Percentiles rank a stretch among this genome's conserved stretches.
Evolutionary conservation across 805 yeast genomes (phyloP).

Genomic region (Nakazawaea peltata): DNA sequence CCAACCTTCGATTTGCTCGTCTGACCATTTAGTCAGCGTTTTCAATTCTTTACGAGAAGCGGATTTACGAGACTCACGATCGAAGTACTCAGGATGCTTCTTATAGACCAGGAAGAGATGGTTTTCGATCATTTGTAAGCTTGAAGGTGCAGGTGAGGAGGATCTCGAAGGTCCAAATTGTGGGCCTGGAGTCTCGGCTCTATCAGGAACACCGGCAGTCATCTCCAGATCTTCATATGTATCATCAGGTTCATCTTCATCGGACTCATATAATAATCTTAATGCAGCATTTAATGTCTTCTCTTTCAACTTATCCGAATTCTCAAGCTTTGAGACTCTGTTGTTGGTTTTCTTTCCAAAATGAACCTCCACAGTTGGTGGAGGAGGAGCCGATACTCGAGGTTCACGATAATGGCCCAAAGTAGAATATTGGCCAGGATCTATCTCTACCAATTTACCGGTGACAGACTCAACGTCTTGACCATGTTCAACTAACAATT

Average conservation of each 20-base stretch:
- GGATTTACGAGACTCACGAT: constrained; percentile 41
- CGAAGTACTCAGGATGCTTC: constrained; percentile 40
- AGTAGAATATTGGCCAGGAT: constrained; percentile 35
- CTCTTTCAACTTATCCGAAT: constrained; percentile 36
- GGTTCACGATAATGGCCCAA: constrained; percentile 24
- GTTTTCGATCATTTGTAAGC: constrained; percentile 43
- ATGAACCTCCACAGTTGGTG: constrained; percentile 17
- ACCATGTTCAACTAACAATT: constrained; percentile 38
- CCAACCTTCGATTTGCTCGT: constrained; percentile 95
- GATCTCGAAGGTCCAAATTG: constrained; percentile 12
- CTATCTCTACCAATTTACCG: constrained; percentile 46
- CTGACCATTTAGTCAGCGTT: constrained; percentile 58
- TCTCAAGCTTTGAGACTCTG: constrained; percentile 15
- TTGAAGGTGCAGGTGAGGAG: no score
- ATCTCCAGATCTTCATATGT: constrained; percentile 54
- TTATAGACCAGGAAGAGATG: constrained; percentile 49
- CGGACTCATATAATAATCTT: constrained; percentile 56
- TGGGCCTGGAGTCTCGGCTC: constrained; percentile 6
- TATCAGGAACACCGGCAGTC: constrained; percentile 18
- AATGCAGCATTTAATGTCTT: constrained; percentile 50
- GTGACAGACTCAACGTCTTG: constrained; percentile 52
- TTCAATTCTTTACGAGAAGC: constrained; percentile 43
- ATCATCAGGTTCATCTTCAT: constrained; percentile 84
- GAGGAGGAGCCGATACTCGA: constrained; percentile 21
- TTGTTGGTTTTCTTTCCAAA: constrained; percentile 25